Evolutionary conservation across 1,284 basidiomycete genomes (phyloP), one percentile per base, ranked within the genome.

Genomic region (Cryptococcus sp.): DNA sequence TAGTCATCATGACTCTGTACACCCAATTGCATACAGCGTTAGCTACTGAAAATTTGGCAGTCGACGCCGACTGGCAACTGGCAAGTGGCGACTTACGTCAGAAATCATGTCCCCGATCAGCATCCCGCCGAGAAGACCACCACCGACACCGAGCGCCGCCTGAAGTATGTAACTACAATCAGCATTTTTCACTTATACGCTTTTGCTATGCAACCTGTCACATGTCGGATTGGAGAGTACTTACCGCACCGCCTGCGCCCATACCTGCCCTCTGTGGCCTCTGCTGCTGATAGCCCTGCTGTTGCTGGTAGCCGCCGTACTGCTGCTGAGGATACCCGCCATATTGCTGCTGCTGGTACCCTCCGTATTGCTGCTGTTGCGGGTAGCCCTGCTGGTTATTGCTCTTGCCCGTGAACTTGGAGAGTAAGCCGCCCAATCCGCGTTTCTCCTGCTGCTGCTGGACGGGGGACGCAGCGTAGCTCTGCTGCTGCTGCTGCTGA

Each of bases 71-170:
- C 7, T 30, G 23, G 48, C 23, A 30, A 38, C 7, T 30, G 23
- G 48, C 23, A 30, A 38, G 3, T 25, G 16, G 5, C 20, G 11
- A 66, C 73, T 67, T 50, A 74, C 70, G 58, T 74, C 65, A 1
- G 54, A 30, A 22, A 76, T 73, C 69, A 73, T 72, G 46, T 74
- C 65, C 19, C 72, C 77, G 49, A 79, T 55, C 68, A 78, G 66
- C 76, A 79, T 77, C 47, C 77, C 77, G 43, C 77, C 76, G 30
- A 77, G 59, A 10, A 78, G 61, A 61, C 75, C 76, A 65, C 76
- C 77, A 51, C 76, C 77, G 8, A 68, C 19, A 64, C 76, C 75
- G 17, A 77, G 61, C 38, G 65, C 65, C n/a, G 72, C 67, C 68
- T 66, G 38, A 22, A 38, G 38, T 42, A 53, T 1, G 39, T 27